Evolutionary conservation across 768 basidiomycete species (phyloP), one percentile per base, ranked within the genome.

Genomic region (Lyophyllum decastes): DNA sequence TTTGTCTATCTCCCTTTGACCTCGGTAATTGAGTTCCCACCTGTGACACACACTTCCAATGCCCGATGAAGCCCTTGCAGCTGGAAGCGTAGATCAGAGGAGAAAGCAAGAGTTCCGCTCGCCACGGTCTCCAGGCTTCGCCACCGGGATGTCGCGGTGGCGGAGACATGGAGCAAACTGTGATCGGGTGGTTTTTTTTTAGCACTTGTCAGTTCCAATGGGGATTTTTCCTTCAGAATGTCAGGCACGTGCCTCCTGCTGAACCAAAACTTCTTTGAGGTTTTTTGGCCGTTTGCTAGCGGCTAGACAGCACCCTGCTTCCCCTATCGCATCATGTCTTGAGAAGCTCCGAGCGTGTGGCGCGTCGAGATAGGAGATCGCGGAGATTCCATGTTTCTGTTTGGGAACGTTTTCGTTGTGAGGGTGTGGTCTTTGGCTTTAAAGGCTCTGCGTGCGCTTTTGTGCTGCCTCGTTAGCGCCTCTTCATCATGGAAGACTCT

Each of bases 231-330:
- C 19, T 50, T 45, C 45, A 33, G 5, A 45, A 30, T 38, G n/a
- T 41, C 50, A 57, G 56, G 50, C 56, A 53, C 52, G 57, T 58
- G 52, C 49, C 26, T n/a, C 24, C 35, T 43, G 50, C 25, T 12
- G 48, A 41, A 57, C 9, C 21, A 8, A 30, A 16, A 47, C 24
- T 17, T 43, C 50, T 47, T 60, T 76, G 78, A 72, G 73, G 69
- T 65, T 68, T 74, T 75, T 76, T 77, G 61, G 77, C 76, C 69
- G 73, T 75, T 77, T 71, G 75, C 65, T 69, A 49, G 57, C 63
- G 58, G 66, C 55, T 53, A 60, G 43, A 55, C 50, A 51, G 58
- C 63, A 16, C 35, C 14, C 61, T 60, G 58, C 50, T 52, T 62
- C 44, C 35, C 49, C 34, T 60, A 64, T 64, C 51, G 50, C 50